phyloP scores from a whole-genome alignment of 2,329 filamentous ascomycete species.

The Mycocentrospora acerina region DNA sequence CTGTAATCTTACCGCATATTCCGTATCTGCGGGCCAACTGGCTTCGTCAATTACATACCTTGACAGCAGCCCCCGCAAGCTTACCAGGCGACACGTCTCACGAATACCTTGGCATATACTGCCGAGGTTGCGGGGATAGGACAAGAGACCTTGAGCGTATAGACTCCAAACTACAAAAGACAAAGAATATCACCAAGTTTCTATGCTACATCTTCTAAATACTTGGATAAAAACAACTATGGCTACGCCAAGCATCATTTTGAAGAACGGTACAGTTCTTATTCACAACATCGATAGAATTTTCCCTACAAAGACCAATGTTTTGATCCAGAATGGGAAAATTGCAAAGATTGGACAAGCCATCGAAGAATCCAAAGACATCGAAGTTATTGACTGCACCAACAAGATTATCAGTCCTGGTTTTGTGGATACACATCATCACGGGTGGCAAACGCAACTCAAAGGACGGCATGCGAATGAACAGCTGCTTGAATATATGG shows the following conservation, averaged over 20 bases:
- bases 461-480: slow-evolving; percentile 57
- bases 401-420: slow-evolving; percentile 58
- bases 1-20: too few relatives aligned
- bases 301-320: slow-evolving; percentile 28
- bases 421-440: slow-evolving; percentile 56
- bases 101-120: too few relatives aligned
- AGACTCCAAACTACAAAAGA: too few relatives aligned
- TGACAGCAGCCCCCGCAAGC: too few relatives aligned
- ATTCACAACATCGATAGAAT: slow-evolving; percentile 40
- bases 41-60: too few relatives aligned
- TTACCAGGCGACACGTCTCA: too few relatives aligned
- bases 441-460: slow-evolving; percentile 55
- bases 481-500: slow-evolving; percentile 47
- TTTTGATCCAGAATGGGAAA: slow-evolving; percentile 36
- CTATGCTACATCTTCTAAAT: not conserved
- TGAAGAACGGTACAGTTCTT: slow-evolving; percentile 42
- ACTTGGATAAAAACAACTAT: too few relatives aligned
- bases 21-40: too few relatives aligned
- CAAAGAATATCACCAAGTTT: too few relatives aligned
- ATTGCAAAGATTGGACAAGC: slow-evolving; percentile 36
- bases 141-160: too few relatives aligned
- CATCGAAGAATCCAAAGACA: slow-evolving; percentile 27
- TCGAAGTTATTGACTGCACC: slow-evolving; percentile 51
- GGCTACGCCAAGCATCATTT: slow-evolving; percentile 21
- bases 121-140: too few relatives aligned